Evolutionary conservation across 495 filamentous ascomycete genomes (phyloP), one percentile per base, ranked within the genome.

Genomic region (Aspergillus cristatus): DNA sequence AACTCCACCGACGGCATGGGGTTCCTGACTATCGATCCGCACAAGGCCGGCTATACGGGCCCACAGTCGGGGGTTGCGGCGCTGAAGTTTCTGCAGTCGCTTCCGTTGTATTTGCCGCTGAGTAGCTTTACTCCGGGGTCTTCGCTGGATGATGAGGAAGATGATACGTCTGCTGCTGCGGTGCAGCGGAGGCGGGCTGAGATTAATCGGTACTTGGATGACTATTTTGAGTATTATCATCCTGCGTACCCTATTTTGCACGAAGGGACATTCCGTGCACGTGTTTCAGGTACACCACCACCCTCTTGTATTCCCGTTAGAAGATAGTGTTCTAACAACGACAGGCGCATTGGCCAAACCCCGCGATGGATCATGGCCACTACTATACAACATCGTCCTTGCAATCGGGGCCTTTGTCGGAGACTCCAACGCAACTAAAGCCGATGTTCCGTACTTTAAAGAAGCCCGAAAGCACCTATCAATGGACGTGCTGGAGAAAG

Each of bases 1-100:
- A 46, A 43, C 14, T 44, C 44, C 2, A 51, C 40, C 25, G 47
- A 51, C 28, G 47, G 47, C 16, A 51, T 51, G 43, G 47, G 43
- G 0, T 51, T 44, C 7, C 20, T 51, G 16, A 46, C 47, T 1
- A 39, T 46, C 7, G 43, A 47, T 28, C 41, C 47, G 7, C 47
- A 41, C 35, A 47, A 44, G 28, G 40, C 44, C 1, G 47, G 47
- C 22, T 51, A 51, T 36, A 51, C 44, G 4, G 47, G 47, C 4
- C 47, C 47, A 0, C 47, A 50, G 34, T 45, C 47, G 5, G 47
- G 47, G 1, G 38, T 50, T 13, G 47, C 47, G n/a, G 47, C 47
- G 8, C 15, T 50, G 26, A 50, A 50, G 35, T 50, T 50, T 18
- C 32, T 50, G 7, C 42, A 50, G 35, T 42, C 47, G 2, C 39